Base-by-base conservation (phyloP, 1,284 basidiomycete genomes). In the Malassezia cuniculi region DNA sequence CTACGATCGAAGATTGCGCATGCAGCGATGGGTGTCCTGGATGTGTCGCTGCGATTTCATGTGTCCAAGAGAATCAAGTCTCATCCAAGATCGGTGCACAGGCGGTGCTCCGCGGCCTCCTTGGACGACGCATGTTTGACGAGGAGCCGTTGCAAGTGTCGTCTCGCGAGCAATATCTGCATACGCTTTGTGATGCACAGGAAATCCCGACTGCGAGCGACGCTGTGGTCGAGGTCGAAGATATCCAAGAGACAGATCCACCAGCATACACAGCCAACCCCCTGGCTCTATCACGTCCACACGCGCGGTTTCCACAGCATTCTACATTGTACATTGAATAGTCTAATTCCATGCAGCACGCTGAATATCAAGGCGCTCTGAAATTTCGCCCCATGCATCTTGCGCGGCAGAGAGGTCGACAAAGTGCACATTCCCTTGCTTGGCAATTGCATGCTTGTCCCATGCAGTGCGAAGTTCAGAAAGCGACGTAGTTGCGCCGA, bases 11-110 rank as follows among this genome's bases (percentile, higher is more conserved):
- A 50, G 61, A 68, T 4, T 90, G 86, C 60, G 48, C 68, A 2
- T 89, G 85, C 54, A 57, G 70, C 2, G 72, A 77, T 15, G 85
- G 86, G 0, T 90, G 85, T 58, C 70, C 73, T 2, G 69, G 74
- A 38, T 89, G 85, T 80, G 65, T 65, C 75, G 71, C 46, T 8
- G 49, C 46, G 19, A 48, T 52, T 16, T 45, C 54, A 19, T 63
- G 59, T 28, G 39, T 47, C 3, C 45, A 55, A 19, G 54, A 45
- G 12, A 63, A 62, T 27, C 35, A 52, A 10, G 61, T 66, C 14
- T 61, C 61, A 3, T 50, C 47, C 12, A 67, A 67, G 30, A 46
- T 57, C 8, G 65, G 65, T 6, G 65, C 63, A 0, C 32, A 56
- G 5, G 61, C 50, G 4, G 59, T 67, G 15, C 40, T 67, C 4